phyloP scores from a whole-genome alignment of 2,329 filamentous ascomycete genomes.

The Ceratocystiopsis brevicomis region DNA sequence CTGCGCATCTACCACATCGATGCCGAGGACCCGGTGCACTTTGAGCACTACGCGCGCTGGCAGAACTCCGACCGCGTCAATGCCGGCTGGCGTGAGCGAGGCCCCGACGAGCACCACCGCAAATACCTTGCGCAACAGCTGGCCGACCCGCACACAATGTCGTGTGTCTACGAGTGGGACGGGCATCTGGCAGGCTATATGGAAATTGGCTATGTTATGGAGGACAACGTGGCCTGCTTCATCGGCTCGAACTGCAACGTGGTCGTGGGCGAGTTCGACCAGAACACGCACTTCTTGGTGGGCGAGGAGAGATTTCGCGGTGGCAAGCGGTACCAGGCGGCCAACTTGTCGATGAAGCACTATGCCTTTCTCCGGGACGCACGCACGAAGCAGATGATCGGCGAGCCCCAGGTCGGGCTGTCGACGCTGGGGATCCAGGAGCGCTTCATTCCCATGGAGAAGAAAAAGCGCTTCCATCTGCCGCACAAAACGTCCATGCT shows the following conservation, averaged over 20 bases:
- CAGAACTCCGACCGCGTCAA: constrained; percentile 71
- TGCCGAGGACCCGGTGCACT: constrained; percentile 44
- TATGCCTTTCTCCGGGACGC: constrained; percentile 43
- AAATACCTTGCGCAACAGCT: constrained; percentile 51
- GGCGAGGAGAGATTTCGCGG: constrained; percentile 41
- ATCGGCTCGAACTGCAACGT: constrained; percentile 31
- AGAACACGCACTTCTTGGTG: constrained; percentile 38
- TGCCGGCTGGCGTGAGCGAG: constrained; percentile 63
- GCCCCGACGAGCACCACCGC: constrained; percentile 54
- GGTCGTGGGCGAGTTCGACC: constrained; percentile 32
- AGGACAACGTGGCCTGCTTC: constrained; percentile 31
- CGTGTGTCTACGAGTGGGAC: constrained; percentile 52
- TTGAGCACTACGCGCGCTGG: constrained; percentile 43
- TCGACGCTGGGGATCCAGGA: constrained; percentile 56
- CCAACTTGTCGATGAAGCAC: constrained; percentile 44
- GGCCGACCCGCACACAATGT: constrained; percentile 52
- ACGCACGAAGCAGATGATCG: constrained; percentile 36
- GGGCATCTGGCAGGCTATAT: constrained; percentile 58
- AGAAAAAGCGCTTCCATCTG: constrained; percentile 55
- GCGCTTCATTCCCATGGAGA: constrained; percentile 50
- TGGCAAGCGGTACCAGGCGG: constrained; percentile 39
- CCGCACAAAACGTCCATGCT: constrained; percentile 54
- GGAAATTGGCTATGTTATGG: constrained; percentile 56
- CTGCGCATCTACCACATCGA: constrained; percentile 50
- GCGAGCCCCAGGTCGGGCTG: constrained; percentile 56